phyloP scores from a whole-genome alignment of 2,329 filamentous ascomycete genomes.

The Westerdykella ornata region DNA sequence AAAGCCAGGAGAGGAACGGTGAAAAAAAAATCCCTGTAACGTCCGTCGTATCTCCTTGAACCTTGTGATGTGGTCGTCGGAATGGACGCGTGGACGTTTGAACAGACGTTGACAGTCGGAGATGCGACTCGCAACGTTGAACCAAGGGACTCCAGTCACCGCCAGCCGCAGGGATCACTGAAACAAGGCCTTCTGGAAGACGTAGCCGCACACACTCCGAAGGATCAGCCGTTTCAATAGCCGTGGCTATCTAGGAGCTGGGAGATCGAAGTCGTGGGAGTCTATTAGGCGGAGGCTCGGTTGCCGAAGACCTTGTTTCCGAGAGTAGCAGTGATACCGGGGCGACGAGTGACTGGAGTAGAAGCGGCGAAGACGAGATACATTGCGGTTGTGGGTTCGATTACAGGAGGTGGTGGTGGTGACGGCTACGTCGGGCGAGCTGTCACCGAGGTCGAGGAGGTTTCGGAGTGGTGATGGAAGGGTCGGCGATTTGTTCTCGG shows the following conservation, averaged over 20 bases:
- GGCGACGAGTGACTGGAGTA: constrained; percentile 41
- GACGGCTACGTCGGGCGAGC: constrained; percentile 20
- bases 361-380: constrained; percentile 24
- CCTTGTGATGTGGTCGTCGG: constrained; percentile 6
- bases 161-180: constrained; percentile 40
- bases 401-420: constrained; percentile 23
- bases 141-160: constrained; percentile 35
- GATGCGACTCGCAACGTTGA: no score
- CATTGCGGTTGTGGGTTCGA: constrained; percentile 31
- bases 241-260: constrained; percentile 30
- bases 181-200: constrained; percentile 36
- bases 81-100: constrained; percentile 3
- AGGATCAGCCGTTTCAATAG: constrained; percentile 29
- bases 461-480: constrained; percentile 18
- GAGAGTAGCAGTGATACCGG: constrained; percentile 31
- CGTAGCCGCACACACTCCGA: constrained; percentile 35
- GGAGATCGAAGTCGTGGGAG: constrained; percentile 26
- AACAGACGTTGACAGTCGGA: constrained; percentile 3
- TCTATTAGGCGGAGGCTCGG: constrained; percentile 36
- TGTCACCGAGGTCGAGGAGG: constrained; percentile 24
- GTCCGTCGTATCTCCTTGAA: constrained; percentile 9
- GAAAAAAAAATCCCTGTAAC: constrained; percentile 28
- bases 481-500: no score
- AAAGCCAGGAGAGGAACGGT: constrained; percentile 39
- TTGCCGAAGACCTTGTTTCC: constrained; percentile 37